Evolutionary conservation across 1,284 basidiomycete species (phyloP).

Genomic region (Apiotrichum domesticum): DNA sequence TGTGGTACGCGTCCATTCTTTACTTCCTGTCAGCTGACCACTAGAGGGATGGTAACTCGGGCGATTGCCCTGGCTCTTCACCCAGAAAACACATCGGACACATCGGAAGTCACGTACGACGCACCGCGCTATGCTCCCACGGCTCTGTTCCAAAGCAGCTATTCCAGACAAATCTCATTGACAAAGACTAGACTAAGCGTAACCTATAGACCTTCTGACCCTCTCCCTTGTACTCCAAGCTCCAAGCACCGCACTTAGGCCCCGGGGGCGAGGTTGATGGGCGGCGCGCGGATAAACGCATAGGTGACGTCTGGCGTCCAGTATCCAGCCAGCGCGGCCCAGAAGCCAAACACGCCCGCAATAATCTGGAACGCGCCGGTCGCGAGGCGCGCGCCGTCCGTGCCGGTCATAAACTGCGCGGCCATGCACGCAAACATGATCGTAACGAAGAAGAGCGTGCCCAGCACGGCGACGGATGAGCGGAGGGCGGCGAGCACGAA

Average conservation of each 20-base stretch:
- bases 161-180: too few species aligned
- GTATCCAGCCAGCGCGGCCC: constrained; percentile 17
- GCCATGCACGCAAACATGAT: constrained; percentile 9
- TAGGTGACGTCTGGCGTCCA: constrained; percentile 19
- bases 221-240: too few species aligned
- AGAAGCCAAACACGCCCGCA: constrained; percentile 10
- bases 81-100: too few species aligned
- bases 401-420: constrained; percentile 2
- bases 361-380: constrained; percentile 11
- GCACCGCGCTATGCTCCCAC: too few species aligned
- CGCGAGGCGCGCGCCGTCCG: not conserved
- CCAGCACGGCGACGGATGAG: constrained; percentile 16
- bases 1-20: too few species aligned
- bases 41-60: too few species aligned
- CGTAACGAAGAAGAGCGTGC: constrained; percentile 10
- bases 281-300: not conserved
- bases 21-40: too few species aligned
- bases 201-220: too few species aligned
- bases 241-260: not conserved
- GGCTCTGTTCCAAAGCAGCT: too few species aligned
- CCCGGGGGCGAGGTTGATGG: constrained; percentile 4
- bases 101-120: too few species aligned
- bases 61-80: too few species aligned
- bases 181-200: too few species aligned
- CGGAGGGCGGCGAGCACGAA: constrained; percentile 17